Evolutionary conservation across 2,329 filamentous ascomycete genomes (phyloP), one percentile per base, ranked within the genome.

Genomic region (Dothiorella sarmentorum): DNA sequence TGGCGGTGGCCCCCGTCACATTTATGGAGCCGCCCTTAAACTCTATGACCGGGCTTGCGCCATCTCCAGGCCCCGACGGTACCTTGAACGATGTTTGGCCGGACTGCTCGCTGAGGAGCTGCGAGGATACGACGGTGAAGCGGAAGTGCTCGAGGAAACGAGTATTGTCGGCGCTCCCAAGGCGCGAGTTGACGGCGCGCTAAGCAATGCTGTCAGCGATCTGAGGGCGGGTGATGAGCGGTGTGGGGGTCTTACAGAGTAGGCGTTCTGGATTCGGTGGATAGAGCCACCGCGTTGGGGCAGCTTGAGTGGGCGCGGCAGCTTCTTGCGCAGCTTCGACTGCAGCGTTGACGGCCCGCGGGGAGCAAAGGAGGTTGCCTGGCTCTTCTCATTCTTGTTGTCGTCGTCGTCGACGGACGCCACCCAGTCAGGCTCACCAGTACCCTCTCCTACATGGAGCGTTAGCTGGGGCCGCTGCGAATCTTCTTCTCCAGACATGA

Each of bases 61-160:
- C 68, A 57, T 68, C 61, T 7, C 65, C 64, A 22, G 69, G 66
- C 33, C 69, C 62, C 15, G 69, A 60, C 18, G 69, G 58, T 10
- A 71, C 60, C 33, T 73, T 73, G 42, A 78, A 61, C 13, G 74
- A 68, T 26, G 72, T 74, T 61, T 76, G 74, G 55, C 74, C 73
- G 7, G 72, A 66, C 64, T 88, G 83, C 38, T 88, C 88, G 67
- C 85, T 91, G 38, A 97, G 80, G 13, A 97, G 82, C 71, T 96
- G 91, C 20, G 92, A 97, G 52, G 91, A 91, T 68, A 97, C 89
- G 63, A 97, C 90, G 20, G 90, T 88, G 75, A 97, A 97, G 63
- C 92, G 89, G 68, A 97, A 97, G 69, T 91, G 89, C 74, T 97
- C 92, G 60, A 96, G 81, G 68, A 97, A 96, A 64, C 86, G 87